phyloP scores from a whole-genome alignment of 148 eudicot genomes.

The Oxyria digyna region DNA sequence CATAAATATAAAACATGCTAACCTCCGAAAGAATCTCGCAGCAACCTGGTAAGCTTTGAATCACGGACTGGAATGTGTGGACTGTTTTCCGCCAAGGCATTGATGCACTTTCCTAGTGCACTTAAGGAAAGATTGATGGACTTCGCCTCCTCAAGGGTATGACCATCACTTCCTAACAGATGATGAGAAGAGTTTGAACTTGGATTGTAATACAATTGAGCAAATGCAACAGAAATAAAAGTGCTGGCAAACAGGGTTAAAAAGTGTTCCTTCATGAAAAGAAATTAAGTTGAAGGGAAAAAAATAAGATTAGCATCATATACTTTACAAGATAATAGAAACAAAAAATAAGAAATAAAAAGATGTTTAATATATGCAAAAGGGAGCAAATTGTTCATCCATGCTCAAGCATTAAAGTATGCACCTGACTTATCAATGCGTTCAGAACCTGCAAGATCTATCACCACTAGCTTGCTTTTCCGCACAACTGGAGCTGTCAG shows the following conservation, averaged over 20 bases:
- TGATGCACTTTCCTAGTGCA: conserved; percentile 87
- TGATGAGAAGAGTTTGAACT: neutral
- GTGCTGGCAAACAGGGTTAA: neutral
- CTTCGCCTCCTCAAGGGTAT: conserved; percentile 90
- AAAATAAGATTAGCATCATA: neutral
- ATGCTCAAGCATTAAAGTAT: neutral
- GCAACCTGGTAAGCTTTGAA: conserved; percentile 89
- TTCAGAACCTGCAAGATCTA: conserved; percentile 95
- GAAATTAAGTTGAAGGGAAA: neutral
- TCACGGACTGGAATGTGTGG: conserved; percentile 93
- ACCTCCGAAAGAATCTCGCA: conserved; percentile 98
- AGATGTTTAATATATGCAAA: neutral
- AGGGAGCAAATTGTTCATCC: neutral
- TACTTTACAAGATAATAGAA: neutral
- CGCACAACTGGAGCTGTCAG: conserved; percentile 56
- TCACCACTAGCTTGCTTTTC: conserved; percentile 72
- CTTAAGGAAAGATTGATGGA: conserved; percentile 89
- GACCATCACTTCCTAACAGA: conserved; percentile 78
- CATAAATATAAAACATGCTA: conserved; percentile 4
- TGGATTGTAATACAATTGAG: neutral
- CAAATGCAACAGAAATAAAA: neutral
- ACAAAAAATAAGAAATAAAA: neutral
- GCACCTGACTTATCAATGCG: conserved; percentile 86
- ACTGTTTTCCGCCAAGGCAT: conserved; percentile 92
- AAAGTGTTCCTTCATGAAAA: neutral